Evolutionary conservation across 106 monocot genomes (phyloP).

Genomic region (Allium cepa): DNA sequence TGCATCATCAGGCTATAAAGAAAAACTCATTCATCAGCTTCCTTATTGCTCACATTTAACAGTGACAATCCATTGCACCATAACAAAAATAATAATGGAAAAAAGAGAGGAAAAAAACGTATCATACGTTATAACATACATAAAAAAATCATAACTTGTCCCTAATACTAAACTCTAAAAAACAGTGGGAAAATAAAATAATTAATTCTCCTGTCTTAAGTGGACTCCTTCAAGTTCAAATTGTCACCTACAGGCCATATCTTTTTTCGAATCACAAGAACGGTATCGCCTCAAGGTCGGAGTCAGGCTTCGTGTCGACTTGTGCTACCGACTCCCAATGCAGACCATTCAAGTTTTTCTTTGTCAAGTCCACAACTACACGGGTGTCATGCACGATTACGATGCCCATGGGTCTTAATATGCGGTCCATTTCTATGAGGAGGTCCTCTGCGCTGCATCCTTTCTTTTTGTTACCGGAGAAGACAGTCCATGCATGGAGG

Average conservation of each 20-base stretch:
- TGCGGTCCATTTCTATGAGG: conserved; percentile 88
- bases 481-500: conserved; percentile 73
- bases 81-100: neutral
- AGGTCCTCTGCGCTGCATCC: conserved; percentile 84
- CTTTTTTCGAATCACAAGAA: conserved; percentile 60
- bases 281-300: conserved; percentile 42
- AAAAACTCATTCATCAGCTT: conserved; percentile 2
- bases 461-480: conserved; percentile 66
- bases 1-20: too few species aligned
- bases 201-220: neutral
- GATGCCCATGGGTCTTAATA: conserved; percentile 72
- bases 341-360: conserved; percentile 42
- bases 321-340: conserved; percentile 50
- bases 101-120: neutral
- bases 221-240: conserved; percentile 23
- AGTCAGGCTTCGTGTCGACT: conserved; percentile 36
- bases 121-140: neutral
- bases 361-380: conserved; percentile 43
- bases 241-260: conserved; percentile 27
- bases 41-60: conserved; percentile 10
- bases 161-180: neutral
- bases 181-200: neutral
- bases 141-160: neutral
- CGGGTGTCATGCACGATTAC: conserved; percentile 52
- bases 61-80: neutral